Evolutionary conservation across 306 rosid species (phyloP), one percentile per base, ranked within the genome.

Genomic region (Pterocarpus macrocarpus): DNA sequence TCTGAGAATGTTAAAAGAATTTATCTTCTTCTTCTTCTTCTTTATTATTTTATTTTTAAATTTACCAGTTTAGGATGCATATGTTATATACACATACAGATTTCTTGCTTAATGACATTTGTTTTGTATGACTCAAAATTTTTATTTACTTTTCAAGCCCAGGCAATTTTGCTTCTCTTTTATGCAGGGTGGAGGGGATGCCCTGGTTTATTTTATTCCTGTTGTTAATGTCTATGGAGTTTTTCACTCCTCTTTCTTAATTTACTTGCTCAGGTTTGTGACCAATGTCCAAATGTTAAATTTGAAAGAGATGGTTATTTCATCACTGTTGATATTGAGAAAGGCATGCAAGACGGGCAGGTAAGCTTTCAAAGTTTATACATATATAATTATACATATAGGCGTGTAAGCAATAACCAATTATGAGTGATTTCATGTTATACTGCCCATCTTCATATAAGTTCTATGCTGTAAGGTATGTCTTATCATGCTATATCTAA

Each of bases 311-410:
- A 92, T 79, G 97, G 97, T 53, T 90, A 92, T 77, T 89, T 87
- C 32, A 62, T 92, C 55, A 92, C 94, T 56, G 97, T 92, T 80
- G 97, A 92, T 78, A 92, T 92, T 35, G 97, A 92, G 87, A 92
- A 92, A 78, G 97, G 97, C 83, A 90, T 92, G 97, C 92, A 86
- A 84, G 93, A 92, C 80, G 97, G 97, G 56, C 90, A 92, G 86
- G 97, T 92, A 89, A 86, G 91, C 74, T 44, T 75, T 22, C 64
- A 4, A 5, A 58, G 44, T 80, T 59, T 45, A 10, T 41, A 36
- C 12, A 30, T 13, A 14, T 50, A n/a, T 14, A 22, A 22, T 22
- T 22, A 22, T 22, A 22, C 28, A 12, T 13, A 50, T 50, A 4
- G 16, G 5, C 16, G 13, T 50, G 13, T 50, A 50, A 50, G 57